A percentile compares a stretch with the other conserved stretches of the same genome.
These are phyloP conservation scores for Thecamonas trahens DNA, from an alignment of 78 protist species.

Conservation along the genomic window DNA sequence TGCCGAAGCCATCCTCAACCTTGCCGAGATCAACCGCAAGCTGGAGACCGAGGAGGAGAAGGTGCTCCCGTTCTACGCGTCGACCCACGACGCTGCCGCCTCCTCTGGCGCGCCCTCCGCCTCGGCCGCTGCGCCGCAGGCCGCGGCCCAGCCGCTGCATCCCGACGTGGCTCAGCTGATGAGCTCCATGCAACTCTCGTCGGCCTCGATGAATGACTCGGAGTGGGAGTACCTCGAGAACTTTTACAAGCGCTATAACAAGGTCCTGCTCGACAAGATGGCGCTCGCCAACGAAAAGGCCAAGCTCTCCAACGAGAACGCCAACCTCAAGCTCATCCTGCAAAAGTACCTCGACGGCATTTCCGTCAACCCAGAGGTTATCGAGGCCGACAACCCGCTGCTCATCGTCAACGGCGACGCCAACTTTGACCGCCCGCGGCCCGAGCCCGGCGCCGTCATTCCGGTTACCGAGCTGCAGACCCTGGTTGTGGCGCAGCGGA, in stretches of 20 bases:
- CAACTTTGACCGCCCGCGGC: too few species aligned
- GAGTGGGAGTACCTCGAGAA: conserved; percentile 21
- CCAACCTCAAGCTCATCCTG: conserved; percentile 23
- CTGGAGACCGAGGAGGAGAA: conserved; percentile 70
- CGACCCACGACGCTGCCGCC: neutral
- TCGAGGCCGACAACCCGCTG: conserved; percentile 20
- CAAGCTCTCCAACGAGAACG: conserved; percentile 27
- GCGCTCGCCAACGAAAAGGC: conserved; percentile 2
- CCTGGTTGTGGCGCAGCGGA: too few species aligned
- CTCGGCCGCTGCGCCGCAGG: neutral
- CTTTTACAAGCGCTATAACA: conserved; percentile 39
- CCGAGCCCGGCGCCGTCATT: too few species aligned
- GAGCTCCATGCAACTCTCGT: neutral
- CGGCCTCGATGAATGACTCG: neutral
- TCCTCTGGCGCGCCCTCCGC: neutral
- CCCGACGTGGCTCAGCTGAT: neutral
- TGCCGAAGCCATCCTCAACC: conserved; percentile 36
- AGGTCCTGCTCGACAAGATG: conserved; percentile 17
- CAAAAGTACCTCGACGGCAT: conserved; percentile 66
- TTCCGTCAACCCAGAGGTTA: conserved; percentile 45
- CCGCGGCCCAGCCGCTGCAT: neutral
- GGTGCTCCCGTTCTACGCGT: conserved; percentile 21
- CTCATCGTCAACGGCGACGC: conserved; percentile 13
- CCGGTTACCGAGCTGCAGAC: too few species aligned
- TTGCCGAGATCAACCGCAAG: conserved; percentile 46